Percentiles rank a stretch among this genome's conserved stretches.
Conservation (phyloP, 1,284 basidiomycete genomes). For the Sporisorium exsertum region DNA sequence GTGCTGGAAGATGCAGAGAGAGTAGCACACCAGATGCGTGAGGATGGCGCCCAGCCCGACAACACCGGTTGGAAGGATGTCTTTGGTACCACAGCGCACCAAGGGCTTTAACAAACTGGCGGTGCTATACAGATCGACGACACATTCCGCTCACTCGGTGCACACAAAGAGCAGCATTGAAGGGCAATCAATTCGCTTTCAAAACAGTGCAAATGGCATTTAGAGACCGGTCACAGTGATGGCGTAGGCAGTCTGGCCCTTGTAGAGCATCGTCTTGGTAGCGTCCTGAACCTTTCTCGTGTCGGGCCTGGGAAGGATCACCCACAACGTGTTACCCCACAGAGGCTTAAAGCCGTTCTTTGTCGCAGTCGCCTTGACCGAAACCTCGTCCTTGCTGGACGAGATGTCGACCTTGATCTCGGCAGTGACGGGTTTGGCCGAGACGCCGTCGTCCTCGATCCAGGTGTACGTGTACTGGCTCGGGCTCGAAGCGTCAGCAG, state of each 20-base stretch:
- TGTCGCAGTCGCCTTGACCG: constrained; percentile 61
- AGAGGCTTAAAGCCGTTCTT: constrained; percentile 68
- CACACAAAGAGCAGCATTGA: not conserved
- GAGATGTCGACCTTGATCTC: constrained; percentile 67
- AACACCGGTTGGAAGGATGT: constrained; percentile 43
- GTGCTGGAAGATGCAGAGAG: constrained; percentile 36
- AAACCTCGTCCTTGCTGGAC: constrained; percentile 54
- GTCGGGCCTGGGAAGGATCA: constrained; percentile 69
- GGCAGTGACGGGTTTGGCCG: constrained; percentile 62
- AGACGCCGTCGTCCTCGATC: constrained; percentile 72
- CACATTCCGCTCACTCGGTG: not conserved
- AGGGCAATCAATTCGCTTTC: not conserved
- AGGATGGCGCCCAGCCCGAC: constrained; percentile 30
- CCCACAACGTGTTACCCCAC: constrained; percentile 69
- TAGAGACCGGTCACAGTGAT: constrained; percentile 35
- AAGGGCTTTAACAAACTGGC: constrained; percentile 12
- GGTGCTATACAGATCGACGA: not conserved
- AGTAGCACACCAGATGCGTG: constrained; percentile 27
- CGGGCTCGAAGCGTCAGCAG: constrained; percentile 25
- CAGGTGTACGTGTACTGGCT: constrained; percentile 64
- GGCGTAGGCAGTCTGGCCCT: constrained; percentile 42
- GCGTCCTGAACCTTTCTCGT: constrained; percentile 47
- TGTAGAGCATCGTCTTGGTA: constrained; percentile 31
- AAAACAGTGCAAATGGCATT: not conserved
- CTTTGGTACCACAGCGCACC: constrained; percentile 14